Evolutionary conservation across 208 protist species (phyloP).

Genomic region (Phytomonas sp.): DNA sequence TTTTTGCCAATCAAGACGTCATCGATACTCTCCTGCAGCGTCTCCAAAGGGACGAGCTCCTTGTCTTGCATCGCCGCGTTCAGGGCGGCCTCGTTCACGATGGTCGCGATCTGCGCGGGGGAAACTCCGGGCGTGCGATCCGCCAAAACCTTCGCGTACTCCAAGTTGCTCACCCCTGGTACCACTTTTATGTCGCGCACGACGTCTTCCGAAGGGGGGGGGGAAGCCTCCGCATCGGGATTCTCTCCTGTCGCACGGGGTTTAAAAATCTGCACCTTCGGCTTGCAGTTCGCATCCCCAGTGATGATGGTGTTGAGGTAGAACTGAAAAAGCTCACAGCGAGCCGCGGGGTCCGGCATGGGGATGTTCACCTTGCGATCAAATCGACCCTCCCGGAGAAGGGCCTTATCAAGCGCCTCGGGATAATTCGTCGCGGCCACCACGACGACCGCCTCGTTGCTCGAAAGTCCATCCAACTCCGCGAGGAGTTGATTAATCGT

Average conservation of each 20-base stretch:
- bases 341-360: constrained; percentile 83
- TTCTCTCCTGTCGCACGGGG: constrained; percentile 24
- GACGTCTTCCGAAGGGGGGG: constrained; percentile 24
- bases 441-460: constrained; percentile 93
- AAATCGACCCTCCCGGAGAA: constrained; percentile 89
- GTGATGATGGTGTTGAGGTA: constrained; percentile 87
- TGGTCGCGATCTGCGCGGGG: constrained; percentile 94
- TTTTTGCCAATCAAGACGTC: constrained; percentile 92
- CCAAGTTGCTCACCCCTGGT: constrained; percentile 73
- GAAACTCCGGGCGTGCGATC: constrained; percentile 90
- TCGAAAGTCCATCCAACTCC: constrained; percentile 93
- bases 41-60: constrained; percentile 64
- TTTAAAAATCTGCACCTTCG: constrained; percentile 71
- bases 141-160: constrained; percentile 62
- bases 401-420: constrained; percentile 91
- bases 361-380: constrained; percentile 90
- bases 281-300: constrained; percentile 78
- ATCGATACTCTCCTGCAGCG: constrained; percentile 85
- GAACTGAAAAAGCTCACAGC: constrained; percentile 85
- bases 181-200: constrained; percentile 52
- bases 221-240: constrained; percentile 10
- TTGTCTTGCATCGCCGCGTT: constrained; percentile 72
- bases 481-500: constrained; percentile 97
- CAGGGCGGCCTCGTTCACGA: constrained; percentile 96
- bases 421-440: constrained; percentile 97